Base-by-base conservation (phyloP, 345 rosid genomes). In the Syzygium oleosum region DNA sequence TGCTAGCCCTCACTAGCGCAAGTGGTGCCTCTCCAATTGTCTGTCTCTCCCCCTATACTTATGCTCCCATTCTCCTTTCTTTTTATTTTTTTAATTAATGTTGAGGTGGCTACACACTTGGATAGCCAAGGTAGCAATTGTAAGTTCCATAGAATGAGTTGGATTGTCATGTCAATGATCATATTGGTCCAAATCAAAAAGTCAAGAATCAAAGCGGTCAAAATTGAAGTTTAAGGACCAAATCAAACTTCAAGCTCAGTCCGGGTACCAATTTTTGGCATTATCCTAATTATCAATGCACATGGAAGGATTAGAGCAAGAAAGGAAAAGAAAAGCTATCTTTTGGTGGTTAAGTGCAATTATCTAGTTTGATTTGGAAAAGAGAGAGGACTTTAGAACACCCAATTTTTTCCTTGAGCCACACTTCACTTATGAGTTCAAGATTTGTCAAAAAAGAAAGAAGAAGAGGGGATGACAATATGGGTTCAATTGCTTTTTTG, bases 251-350 rank as follows among this genome's bases (percentile, higher is more conserved):
- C 4, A 5, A 73, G 38, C 7, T 34, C 38, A 9, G 25, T 34
- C 5, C 0, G 0, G 0, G 0, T 34, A 34, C 49, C 25, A 17
- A 19, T 9, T 17, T 17, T 73, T 34, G 49, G 7, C 14, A 19
- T 4, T 73, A 73, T 34, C 46, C 79, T 46, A 34, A 38, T 73
- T 34, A 73, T 73, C 3, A 4, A 34, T 17, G 25, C 4, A 23
- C 25, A 73, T 11, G 1, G 46, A 17, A 34, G 23, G 46, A 68
- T 34, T 68, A 68, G 25, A 34, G 80, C 46, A 68, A 34, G 25
- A 34, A 34, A 73, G 80, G 46, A 17, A 73, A 34, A 73, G 25
- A 9, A 73, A 34, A 34, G 83, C 83, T 38, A 21, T 73, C 49
- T 73, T 1, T 38, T 10, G 49, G 25, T 73, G 27, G 46, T 5